These are phyloP conservation scores for Gentiana macrophylla DNA, from an alignment of 257 asterid species.

Conservation along the genomic window DNA sequence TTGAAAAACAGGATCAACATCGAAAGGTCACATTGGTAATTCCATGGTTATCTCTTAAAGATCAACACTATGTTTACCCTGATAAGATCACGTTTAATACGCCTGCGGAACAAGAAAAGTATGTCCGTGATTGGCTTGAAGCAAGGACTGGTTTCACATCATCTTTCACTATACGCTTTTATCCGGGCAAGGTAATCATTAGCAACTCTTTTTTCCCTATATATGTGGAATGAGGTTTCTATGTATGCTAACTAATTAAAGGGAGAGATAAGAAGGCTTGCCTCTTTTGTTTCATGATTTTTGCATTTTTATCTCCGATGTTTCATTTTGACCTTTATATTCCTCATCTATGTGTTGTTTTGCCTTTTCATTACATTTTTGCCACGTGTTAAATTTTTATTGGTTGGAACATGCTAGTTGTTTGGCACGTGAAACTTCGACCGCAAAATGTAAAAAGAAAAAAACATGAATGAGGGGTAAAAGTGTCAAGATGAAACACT, in stretches of 20 bases:
- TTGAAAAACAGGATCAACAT: constrained; percentile 44
- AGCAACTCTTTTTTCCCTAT: neutral
- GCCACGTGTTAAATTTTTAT: no score
- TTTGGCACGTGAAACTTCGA: no score
- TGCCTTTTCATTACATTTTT: no score
- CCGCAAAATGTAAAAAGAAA: no score
- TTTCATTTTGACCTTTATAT: no score
- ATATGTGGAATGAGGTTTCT: neutral
- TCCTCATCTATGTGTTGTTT: no score
- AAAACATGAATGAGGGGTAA: no score
- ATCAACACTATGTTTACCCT: constrained; percentile 75
- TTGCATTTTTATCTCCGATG: no score
- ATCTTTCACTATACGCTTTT: constrained; percentile 46
- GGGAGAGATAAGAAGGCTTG: neutral
- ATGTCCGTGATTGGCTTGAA: constrained; percentile 80
- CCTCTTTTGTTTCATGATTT: no score
- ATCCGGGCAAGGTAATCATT: constrained; percentile 70
- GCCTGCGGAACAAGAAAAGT: constrained; percentile 68
- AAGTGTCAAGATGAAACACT: no score
- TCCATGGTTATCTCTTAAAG: constrained; percentile 80
- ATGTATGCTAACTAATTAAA: neutral
- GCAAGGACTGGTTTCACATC: constrained; percentile 64
- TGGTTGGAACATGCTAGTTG: no score
- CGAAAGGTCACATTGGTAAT: constrained; percentile 72
- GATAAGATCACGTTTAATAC: constrained; percentile 59